Base-by-base conservation (phyloP, 441 rosid species). In the Hypseocharis bilobata region DNA sequence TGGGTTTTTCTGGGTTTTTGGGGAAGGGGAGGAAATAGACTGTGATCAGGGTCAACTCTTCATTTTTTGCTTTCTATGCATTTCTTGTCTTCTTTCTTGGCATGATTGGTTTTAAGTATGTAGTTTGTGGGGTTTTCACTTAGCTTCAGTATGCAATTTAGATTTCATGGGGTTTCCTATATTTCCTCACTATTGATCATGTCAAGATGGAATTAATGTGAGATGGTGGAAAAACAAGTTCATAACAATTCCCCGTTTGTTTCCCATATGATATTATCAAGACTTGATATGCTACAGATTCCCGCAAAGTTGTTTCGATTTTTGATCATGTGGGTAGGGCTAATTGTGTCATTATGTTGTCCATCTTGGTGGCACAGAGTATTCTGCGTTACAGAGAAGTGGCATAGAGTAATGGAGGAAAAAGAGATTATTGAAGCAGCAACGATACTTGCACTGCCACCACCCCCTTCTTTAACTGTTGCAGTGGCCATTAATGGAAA, bases 401-500 rank as follows among this genome's bases (percentile, higher is more conserved):
- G 34, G 32, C 26, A 36, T 34, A 0, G 40, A 68, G 59, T 17
- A 68, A 82, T 79, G 86, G 81, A 71, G 65, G 76, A 29, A 44
- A 69, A 67, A 14, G 86, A 76, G 60, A 75, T 71, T 20, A 54
- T 59, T 60, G 81, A 76, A 74, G 62, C 62, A 11, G 67, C 65
- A 65, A 56, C 26, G 54, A 70, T 56, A 16, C 26, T 64, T 54
- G 72, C 52, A 27, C 73, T 73, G 55, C 81, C 87, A 63, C 69
- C 82, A 60, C 69, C 79, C 7, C 67, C 72, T 1, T 64, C 76
- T 23, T 67, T 73, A 61, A 68, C 71, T 19, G 72, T 87, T 42
- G 94, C 85, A 2, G 56, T 88, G 66, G 96, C 96, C 58, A 72
- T 92, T 58, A 78, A 85, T 73, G 96, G 89, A 42, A 81, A 74